Evolutionary conservation across 495 filamentous ascomycete genomes (phyloP), one percentile per base, ranked within the genome.

Genomic region (Penicillium chermesinum): DNA sequence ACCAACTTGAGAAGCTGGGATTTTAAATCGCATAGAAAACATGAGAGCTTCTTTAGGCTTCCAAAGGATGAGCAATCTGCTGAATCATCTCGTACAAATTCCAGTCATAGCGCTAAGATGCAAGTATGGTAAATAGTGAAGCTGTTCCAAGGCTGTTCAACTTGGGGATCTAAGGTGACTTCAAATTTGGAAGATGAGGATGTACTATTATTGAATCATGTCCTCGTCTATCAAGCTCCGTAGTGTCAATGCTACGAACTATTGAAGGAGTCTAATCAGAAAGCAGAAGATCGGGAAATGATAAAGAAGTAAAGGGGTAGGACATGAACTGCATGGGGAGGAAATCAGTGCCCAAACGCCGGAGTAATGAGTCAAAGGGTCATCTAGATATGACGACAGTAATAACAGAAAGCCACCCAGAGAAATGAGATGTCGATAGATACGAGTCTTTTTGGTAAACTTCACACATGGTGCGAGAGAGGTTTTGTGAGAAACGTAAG

Each of bases 401-500:
- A 20, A 32, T 22, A 7, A 49, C 19, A n/a, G 46, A 42, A 18
- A 44, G 15, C 36, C 49, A 22, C 30, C 45, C 49, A 38, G 22
- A 21, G 12, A 15, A 16, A 17, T 1, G 20, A 50, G 44, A 25
- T n/a, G n/a, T n/a, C n/a, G 20, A 36, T 48, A 48, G 21, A 49
- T 14, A 22, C 13, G 40, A 36, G 18, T 51, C 44, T 45, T 55
- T 48, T 55, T 44, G 46, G 33, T 30, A 43, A 25, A n/a, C 17
- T 21, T 34, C 42, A 16, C 18, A 14, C 15, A 37, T 33, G 30
- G 14, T 30, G 21, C 32, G 27, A 16, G 18, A 17, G 22, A 39
- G 13, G 48, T 30, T 16, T 27, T 27, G 36, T 0, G 14, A 22
- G 25, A 37, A 27, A 15, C 16, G 40, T 22, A 19, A 38, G 21